Evolutionary conservation across 2,329 filamentous ascomycete genomes (phyloP), one percentile per base, ranked within the genome.

Genomic region (Venturiaceae sp.): DNA sequence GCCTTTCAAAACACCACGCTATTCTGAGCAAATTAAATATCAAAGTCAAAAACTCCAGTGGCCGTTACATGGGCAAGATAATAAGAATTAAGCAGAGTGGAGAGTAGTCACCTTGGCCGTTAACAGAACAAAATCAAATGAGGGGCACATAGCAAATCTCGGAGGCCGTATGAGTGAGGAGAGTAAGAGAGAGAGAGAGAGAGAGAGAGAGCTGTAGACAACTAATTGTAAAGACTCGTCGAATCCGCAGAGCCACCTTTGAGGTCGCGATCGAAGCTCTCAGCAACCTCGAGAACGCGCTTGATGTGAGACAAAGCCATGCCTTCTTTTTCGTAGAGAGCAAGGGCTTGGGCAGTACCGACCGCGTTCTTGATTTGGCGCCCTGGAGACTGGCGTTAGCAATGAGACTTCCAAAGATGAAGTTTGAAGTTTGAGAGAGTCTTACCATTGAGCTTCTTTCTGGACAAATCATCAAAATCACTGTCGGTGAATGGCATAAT

Each of bases 301-400:
- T 82, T 83, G 68, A 96, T 87, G 66, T 95, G 90, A 54, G 79
- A 79, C 86, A 95, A 91, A 57, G 82, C 82, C 33, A 96, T 79
- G 3, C 82, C 76, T 60, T 85, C 81, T 28, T 81, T 77, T 69
- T 91, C 88, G 63, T 89, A 87, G 47, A 92, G 80, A 1, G 91
- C 90, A 16, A 96, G 78, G 0, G 88, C 87, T 71, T 95, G 90
- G 1, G 89, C 89, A 0, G 88, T 92, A 58, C 87, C 83, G 53
- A 95, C 85, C 11, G 87, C 86, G 69, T 95, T 95, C 77, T 95
- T 95, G 78, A 95, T 95, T 81, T 92, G 53, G 3, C 77, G 39
- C 6, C 44, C 44, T 50, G 9, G 14, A 30, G 16, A 52, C 50
- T n/a, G 23, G 16, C 44, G n/a, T 9, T 34, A 68, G n/a, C 37